Evolutionary conservation across 2,329 filamentous ascomycete genomes (phyloP).

Genomic region (Fusarium scirpi): DNA sequence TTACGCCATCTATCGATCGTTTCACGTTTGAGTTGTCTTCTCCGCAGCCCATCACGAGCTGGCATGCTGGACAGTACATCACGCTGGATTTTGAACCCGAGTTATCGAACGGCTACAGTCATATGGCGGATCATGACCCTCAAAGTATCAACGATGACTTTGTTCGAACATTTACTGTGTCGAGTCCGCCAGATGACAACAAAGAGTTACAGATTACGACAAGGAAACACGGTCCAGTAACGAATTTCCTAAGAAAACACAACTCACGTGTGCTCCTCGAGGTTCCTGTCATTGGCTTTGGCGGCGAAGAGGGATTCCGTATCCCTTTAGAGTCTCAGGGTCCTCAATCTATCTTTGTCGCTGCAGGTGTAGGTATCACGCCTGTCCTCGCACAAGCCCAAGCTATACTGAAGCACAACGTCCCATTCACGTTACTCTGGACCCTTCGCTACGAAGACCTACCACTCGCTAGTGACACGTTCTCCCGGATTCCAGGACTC

Average conservation of each 20-base stretch:
- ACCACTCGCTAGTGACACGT: conserved; percentile 69
- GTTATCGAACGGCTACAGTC: conserved; percentile 78
- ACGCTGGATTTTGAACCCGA: conserved; percentile 79
- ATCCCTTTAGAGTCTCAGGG: conserved; percentile 46
- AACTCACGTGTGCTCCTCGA: conserved; percentile 67
- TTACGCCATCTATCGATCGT: conserved; percentile 76
- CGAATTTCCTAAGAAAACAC: conserved; percentile 71
- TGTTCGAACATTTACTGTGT: conserved; percentile 85
- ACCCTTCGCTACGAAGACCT: conserved; percentile 72
- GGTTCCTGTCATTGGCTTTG: conserved; percentile 78
- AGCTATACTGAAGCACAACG: conserved; percentile 55
- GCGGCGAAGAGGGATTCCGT: conserved; percentile 66
- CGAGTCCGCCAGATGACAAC: conserved; percentile 62
- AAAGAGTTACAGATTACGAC: conserved; percentile 78
- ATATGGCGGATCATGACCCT: conserved; percentile 87
- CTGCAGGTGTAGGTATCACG: conserved; percentile 86
- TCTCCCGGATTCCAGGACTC: conserved; percentile 66
- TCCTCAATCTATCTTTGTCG: conserved; percentile 69
- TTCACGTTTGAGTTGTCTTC: conserved; percentile 64
- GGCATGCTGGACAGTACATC: conserved; percentile 80
- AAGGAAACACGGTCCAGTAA: conserved; percentile 76
- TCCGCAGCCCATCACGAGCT: conserved; percentile 51
- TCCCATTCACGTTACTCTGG: conserved; percentile 73
- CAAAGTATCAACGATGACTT: conserved; percentile 86
- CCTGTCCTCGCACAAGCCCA: conserved; percentile 78